Percentiles rank a stretch among this genome's conserved stretches.
These are phyloP conservation scores for Odonthalia washingtoniensis DNA, from an alignment of 31 red algal genomes.

Conservation along the genomic window DNA sequence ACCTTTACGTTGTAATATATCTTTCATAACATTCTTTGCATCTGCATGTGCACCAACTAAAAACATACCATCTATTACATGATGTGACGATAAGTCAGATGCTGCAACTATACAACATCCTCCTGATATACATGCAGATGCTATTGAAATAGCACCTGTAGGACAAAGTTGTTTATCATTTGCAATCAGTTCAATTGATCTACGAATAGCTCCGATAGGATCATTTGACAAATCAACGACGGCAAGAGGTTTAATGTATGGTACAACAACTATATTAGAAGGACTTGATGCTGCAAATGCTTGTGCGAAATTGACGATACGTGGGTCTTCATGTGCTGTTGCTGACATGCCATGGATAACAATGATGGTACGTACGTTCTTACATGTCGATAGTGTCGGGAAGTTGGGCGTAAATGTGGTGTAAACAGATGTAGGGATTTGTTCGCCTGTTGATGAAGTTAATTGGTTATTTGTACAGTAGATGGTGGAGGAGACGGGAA, in stretches of 20 bases:
- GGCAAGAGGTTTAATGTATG: slow-evolving; percentile 27
- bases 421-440: too few species aligned
- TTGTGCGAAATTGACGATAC: slow-evolving; percentile 32
- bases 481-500: too few species aligned
- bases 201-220: slow-evolving; percentile 25
- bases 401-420: too few species aligned
- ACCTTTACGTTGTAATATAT: slow-evolving; percentile 32
- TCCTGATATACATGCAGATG: slow-evolving; percentile 60
- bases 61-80: slow-evolving; percentile 39
- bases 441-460: too few species aligned
- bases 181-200: slow-evolving; percentile 13
- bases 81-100: neutral
- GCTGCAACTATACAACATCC: slow-evolving; percentile 59
- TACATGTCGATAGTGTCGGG: too few species aligned
- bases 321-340: slow-evolving; percentile 33
- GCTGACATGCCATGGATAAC: slow-evolving; percentile 30
- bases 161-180: slow-evolving; percentile 36
- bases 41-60: slow-evolving; percentile 59
- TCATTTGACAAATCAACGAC: slow-evolving; percentile 9
- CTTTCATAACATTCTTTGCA: slow-evolving; percentile 10
- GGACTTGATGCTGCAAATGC: slow-evolving; percentile 41
- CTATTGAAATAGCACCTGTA: slow-evolving; percentile 48
- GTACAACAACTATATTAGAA: slow-evolving; percentile 38
- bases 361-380: slow-evolving; percentile 36
- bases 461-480: too few species aligned